Evolutionary conservation across 176 grass and related monocot species (phyloP).

Genomic region (Cenchrus purpureus): DNA sequence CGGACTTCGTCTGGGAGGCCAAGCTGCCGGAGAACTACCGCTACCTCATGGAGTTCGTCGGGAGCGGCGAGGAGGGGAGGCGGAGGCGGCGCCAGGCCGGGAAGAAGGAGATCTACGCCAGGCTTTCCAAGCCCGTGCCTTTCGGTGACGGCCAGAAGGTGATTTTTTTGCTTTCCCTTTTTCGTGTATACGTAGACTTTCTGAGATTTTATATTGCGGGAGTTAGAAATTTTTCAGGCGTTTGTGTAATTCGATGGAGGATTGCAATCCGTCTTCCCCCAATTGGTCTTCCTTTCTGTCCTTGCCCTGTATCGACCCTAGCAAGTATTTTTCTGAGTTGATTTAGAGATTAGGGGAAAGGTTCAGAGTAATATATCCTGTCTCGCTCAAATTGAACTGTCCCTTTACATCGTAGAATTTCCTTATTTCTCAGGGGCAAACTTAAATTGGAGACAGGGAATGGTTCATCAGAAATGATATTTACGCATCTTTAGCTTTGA

Average conservation of each 20-base stretch:
- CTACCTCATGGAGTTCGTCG: constrained; percentile 66
- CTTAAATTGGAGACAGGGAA: not conserved
- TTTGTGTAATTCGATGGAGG: not conserved
- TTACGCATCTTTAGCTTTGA: not conserved
- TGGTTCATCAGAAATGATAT: not conserved
- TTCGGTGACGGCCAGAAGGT: constrained; percentile 77
- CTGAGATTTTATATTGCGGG: not conserved
- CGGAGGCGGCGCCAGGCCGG: constrained; percentile 24
- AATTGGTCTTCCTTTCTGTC: not conserved
- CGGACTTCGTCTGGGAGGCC: constrained; percentile 88
- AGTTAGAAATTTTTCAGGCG: not conserved
- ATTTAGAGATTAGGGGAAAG: not conserved
- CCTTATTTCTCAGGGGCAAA: not conserved
- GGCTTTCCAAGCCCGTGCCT: constrained; percentile 63
- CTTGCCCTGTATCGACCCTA: not conserved
- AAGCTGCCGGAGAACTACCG: constrained; percentile 87
- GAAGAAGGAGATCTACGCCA: constrained; percentile 86
- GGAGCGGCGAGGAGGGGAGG: constrained; percentile 38
- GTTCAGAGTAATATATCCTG: not conserved
- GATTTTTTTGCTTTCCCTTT: not conserved
- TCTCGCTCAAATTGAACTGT: not conserved
- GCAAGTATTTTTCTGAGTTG: not conserved
- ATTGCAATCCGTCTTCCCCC: not conserved
- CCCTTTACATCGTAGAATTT: not conserved
- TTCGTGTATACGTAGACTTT: not conserved